Evolutionary conservation across 352 stramenopile species (phyloP), one percentile per base, ranked within the genome.

Genomic region (Globisporangium orthogonon): DNA sequence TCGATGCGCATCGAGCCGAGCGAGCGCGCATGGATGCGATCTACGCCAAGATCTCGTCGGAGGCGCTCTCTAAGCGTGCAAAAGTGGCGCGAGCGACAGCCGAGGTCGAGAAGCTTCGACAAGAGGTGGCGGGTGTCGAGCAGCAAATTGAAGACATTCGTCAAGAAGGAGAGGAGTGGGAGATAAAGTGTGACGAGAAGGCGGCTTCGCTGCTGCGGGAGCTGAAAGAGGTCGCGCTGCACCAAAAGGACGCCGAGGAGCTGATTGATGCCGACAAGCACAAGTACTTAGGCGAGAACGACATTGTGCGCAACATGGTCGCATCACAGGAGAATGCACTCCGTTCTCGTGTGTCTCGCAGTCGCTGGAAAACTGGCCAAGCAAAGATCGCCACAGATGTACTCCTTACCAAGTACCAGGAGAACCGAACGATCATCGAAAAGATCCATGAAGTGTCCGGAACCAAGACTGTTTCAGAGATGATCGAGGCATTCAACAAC

Each of bases 401-500:
- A 7, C 64, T 84, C 60, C 58, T 93, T 23, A 87, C 77, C 14
- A 89, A 87, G 52, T 90, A 90, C 54, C 78, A 91, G 49, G 80
- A 91, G 47, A 93, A 91, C 40, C 78, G 81, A 30, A 85, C 71
- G 28, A 83, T 82, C 45, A 89, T 93, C 48, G 78, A 93, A 59
- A 87, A 87, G 49, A 91, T 93, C 47, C 78, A 91, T 52, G 78
- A 90, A 55, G 77, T 90, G 17, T 87, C 81, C 0, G 83, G 83
- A 13, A 93, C 74, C 1, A 84, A 74, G 60, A 91, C 80, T 2
- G 78, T 91, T 5, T 86, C 79, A 1, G 83, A 90, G 53, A 82
- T 93, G 71, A 93, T 93, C 61, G 78, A 93, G 13, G 79, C 77
- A 1, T 93, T 93, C 65, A 90, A 91, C 65, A 86, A 80, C 43